Evolutionary conservation across 169 alveolate species (phyloP), one percentile per base, ranked within the genome.

Genomic region (Cryptosporidium bovis): DNA sequence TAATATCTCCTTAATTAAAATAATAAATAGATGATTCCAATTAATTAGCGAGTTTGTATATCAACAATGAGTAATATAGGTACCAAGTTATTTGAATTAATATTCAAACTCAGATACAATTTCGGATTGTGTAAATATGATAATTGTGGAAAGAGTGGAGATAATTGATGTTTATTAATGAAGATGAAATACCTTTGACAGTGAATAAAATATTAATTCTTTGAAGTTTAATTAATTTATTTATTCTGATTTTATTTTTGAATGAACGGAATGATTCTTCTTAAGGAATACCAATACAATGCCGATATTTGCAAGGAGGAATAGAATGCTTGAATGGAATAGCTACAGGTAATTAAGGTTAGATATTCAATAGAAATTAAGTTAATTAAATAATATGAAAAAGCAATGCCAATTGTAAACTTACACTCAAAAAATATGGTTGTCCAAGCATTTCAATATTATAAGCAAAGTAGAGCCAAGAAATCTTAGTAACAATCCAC

Each of bases 391-490:
- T 20, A 62, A 20, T 20, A 13, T 20, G 33, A 62, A 8, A 62
- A 8, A 62, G 77, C 2, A 77, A 16, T 33, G n/a, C 10, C 1
- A 31, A 15, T 13, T 3, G 29, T 34, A 27, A 56, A 91, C 91
- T 90, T 82, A 50, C 94, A 87, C 82, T 89, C 64, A 83, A 55
- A 87, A 77, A 77, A 29, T 62, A 77, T 56, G 87, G 71, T 18
- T 77, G 69, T 24, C 87, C 87, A 31, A 77, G 71, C 87, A 77
- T 77, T 83, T 93, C 95, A n/a, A 93, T 67, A 51, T 68, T 58
- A 82, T 90, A 92, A 6, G 93, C 91, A 64, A 82, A 90, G 40
- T 71, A 83, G 53, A 82, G 55, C 94, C 95, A 93, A 18, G 82
- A 82, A 6, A 90, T 48, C 67, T 91, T 93, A 36, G 91, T 66